Percentiles rank a stretch among this genome's conserved stretches.
Evolutionary conservation across 257 asterid species (phyloP).

Genomic region (Solanum chiquidenum): DNA sequence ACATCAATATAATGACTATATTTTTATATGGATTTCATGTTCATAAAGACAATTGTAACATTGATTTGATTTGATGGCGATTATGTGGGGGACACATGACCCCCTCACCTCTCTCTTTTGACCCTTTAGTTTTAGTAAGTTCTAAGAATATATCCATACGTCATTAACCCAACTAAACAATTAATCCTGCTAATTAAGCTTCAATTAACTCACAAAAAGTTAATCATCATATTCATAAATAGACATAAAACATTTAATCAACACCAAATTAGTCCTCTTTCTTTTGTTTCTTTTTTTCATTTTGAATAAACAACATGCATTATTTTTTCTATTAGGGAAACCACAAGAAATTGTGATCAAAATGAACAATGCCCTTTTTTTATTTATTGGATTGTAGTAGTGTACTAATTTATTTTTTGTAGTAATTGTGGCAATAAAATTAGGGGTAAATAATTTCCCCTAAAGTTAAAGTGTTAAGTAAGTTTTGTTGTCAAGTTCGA

Average conservation of each 20-base stretch:
- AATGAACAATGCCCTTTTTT: background rate
- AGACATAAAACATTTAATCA: background rate
- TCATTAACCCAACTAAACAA: background rate
- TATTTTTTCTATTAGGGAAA: background rate
- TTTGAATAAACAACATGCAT: background rate
- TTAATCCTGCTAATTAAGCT: background rate
- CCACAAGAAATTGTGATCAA: background rate
- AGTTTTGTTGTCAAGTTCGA: too few species aligned
- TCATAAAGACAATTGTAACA: background rate
- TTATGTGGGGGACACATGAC: background rate
- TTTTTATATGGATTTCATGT: background rate
- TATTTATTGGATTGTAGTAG: background rate
- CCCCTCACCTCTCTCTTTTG: background rate
- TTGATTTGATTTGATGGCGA: background rate
- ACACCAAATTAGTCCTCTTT: background rate
- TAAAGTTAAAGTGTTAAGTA: too few species aligned
- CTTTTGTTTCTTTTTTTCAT: background rate
- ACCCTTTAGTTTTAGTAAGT: background rate
- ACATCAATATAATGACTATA: background rate
- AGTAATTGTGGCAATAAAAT: background rate
- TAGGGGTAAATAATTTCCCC: too few species aligned
- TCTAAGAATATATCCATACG: background rate
- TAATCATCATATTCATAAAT: background rate
- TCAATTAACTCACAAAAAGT: background rate
- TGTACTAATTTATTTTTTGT: background rate